Conservation (phyloP, 2,329 filamentous ascomycete species). For the Sporothrix pallida region DNA sequence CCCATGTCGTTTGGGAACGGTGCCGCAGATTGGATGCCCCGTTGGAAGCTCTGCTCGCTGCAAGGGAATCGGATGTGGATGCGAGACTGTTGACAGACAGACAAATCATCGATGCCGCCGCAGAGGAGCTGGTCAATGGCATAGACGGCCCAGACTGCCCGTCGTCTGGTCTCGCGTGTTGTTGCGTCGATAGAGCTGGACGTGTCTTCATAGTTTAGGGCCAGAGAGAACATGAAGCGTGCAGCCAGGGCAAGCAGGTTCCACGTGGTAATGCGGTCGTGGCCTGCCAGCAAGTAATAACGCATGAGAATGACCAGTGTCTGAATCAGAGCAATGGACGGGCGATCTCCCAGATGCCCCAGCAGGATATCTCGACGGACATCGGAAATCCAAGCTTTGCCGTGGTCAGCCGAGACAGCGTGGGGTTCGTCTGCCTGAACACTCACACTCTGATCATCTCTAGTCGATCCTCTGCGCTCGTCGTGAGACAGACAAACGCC, state of each 20-base stretch:
- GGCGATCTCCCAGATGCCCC: background rate
- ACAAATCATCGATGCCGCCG: slow-evolving; percentile 43
- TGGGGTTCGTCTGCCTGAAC: no score
- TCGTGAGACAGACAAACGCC: slow-evolving; percentile 29
- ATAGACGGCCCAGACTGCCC: slow-evolving; percentile 43
- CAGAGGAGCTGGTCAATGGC: slow-evolving; percentile 40
- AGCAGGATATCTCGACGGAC: background rate
- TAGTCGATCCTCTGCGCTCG: slow-evolving; percentile 24
- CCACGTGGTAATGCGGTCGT: background rate
- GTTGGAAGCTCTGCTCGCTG: slow-evolving; percentile 26
- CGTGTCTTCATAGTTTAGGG: slow-evolving; percentile 25
- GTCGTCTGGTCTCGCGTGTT: slow-evolving; percentile 39
- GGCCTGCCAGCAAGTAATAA: background rate
- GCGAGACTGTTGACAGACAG: slow-evolving; percentile 40
- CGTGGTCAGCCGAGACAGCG: background rate
- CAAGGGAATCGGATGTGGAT: slow-evolving; percentile 38
- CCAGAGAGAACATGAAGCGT: slow-evolving; percentile 11
- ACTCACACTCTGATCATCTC: no score
- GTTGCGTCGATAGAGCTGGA: background rate
- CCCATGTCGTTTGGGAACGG: background rate
- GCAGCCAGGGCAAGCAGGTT: slow-evolving; percentile 17
- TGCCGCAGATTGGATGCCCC: slow-evolving; percentile 9
- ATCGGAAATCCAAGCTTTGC: slow-evolving; percentile 8
- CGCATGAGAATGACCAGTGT: slow-evolving; percentile 10
- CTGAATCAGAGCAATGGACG: slow-evolving; percentile 17